Base-by-base conservation (phyloP, 2,329 filamentous ascomycete genomes). In the Beauveria varroae region DNA sequence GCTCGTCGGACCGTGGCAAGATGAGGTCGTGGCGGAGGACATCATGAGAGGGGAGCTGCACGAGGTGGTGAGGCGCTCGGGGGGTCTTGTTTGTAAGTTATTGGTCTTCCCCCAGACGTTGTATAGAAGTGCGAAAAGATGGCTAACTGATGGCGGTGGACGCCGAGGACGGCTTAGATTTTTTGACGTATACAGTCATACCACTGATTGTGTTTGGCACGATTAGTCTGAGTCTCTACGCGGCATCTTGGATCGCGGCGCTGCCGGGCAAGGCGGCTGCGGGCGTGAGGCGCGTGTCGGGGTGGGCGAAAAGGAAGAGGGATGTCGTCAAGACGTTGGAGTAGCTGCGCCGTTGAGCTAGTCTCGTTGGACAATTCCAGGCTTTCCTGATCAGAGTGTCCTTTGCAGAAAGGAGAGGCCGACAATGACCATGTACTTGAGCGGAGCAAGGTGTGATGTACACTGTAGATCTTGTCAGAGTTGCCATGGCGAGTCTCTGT, bases 11-110 rank as follows among this genome's bases (percentile, higher is more conserved):
- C 78, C 78, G 0, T 80, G 77, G 77, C 72, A 71, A 51, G 72
- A 71, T 67, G 70, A 76, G 24, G 63, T 67, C 1, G 67, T 67
- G 0, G 77, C 76, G 0, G 66, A 69, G 9, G 60, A 64, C 1
- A 71, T 79, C 28, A 78, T 80, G 76, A 65, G 68, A 12, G 70
- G 68, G 0, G 78, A 80, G 65, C 65, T 80, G n/a, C 79, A 67
- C 57, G 64, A 68, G 16, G 70, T 78, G 0, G 73, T 75, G 1
- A 72, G 68, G 63, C 68, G 71, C 26, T 73, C 72, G 0, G 75
- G 74, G 0, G 76, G 76, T 0, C 52, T 63, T 5, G 66, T 76
- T 16, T 76, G 74, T 76, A 62, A 73, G 74, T 73, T 2, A 20
- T 0, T 28, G 9, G 7, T n/a, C 12, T n/a, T 28, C 1, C 37